phyloP scores from a whole-genome alignment of 176 grass and related monocot genomes.

The Oryza australiensis region DNA sequence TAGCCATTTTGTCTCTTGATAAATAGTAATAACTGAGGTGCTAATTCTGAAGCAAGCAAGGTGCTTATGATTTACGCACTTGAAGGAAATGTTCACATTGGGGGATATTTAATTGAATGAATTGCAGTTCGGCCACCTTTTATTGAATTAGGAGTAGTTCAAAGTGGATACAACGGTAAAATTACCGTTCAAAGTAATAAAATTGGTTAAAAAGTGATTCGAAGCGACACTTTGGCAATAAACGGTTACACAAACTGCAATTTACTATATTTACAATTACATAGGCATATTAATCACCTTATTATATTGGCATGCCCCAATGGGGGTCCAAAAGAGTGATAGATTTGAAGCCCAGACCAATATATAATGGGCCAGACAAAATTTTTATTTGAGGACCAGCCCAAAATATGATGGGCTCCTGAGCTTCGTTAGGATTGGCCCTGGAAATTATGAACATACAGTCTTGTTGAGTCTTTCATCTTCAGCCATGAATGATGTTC shows the following conservation, averaged over 20 bases:
- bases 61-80: neutral
- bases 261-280: neutral
- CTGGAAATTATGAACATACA: too few species aligned
- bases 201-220: too few species aligned
- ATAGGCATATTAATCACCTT: neutral
- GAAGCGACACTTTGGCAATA: too few species aligned
- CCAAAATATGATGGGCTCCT: neutral
- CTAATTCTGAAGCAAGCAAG: too few species aligned
- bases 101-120: too few species aligned
- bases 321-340: neutral
- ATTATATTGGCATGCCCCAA: neutral
- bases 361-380: neutral
- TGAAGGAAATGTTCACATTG: neutral
- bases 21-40: too few species aligned
- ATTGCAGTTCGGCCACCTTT: too few species aligned
- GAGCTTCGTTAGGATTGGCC: neutral
- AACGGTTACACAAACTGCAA: too few species aligned
- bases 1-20: neutral
- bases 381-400: neutral
- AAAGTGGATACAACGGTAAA: too few species aligned
- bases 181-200: too few species aligned
- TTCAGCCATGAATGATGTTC: neutral
- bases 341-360: neutral
- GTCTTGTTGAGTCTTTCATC: neutral
- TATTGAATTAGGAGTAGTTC: too few species aligned